Conservation (phyloP, 2,329 filamentous ascomycete species). For the Fusarium anthophilum region DNA sequence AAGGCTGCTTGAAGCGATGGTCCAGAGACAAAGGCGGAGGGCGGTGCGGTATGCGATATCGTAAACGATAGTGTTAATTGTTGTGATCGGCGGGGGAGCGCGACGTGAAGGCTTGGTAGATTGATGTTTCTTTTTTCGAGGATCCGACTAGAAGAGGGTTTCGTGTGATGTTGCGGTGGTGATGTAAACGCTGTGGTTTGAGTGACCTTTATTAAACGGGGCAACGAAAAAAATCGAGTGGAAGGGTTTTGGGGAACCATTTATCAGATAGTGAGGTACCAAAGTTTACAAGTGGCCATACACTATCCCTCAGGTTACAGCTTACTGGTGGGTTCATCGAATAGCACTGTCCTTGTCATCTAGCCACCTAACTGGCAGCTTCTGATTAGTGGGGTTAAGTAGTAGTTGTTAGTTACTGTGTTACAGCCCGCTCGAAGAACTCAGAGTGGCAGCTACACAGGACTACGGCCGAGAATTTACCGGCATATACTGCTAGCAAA, state of each 20-base stretch:
- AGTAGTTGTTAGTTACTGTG: background rate
- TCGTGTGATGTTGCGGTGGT: conserved; percentile 43
- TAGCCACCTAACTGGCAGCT: conserved; percentile 15
- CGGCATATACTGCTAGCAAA: conserved; percentile 18
- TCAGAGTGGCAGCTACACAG: background rate
- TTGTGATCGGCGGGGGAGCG: conserved; percentile 27
- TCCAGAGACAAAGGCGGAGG: conserved; percentile 29
- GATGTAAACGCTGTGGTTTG: conserved; percentile 43
- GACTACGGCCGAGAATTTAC: conserved; percentile 44
- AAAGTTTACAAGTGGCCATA: conserved; percentile 11
- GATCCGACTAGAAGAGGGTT: conserved; percentile 32
- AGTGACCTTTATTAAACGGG: conserved; percentile 38
- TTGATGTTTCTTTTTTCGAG: conserved; percentile 25
- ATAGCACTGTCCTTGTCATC: conserved; percentile 31
- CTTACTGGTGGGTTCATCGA: conserved; percentile 1
- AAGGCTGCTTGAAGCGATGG: conserved; percentile 36
- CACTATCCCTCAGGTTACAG: conserved; percentile 12
- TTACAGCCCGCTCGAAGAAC: conserved; percentile 5
- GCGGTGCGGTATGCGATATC: conserved; percentile 36
- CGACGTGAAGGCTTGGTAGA: conserved; percentile 25
- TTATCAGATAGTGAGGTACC: conserved; percentile 44
- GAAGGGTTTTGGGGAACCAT: conserved; percentile 45
- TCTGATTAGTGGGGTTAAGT: conserved; percentile 34
- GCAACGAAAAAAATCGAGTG: conserved; percentile 46
- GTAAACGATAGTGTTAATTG: conserved; percentile 32